Evolutionary conservation across 495 filamentous ascomycete species (phyloP).

Genomic region (Annulohypoxylon moriforme): DNA sequence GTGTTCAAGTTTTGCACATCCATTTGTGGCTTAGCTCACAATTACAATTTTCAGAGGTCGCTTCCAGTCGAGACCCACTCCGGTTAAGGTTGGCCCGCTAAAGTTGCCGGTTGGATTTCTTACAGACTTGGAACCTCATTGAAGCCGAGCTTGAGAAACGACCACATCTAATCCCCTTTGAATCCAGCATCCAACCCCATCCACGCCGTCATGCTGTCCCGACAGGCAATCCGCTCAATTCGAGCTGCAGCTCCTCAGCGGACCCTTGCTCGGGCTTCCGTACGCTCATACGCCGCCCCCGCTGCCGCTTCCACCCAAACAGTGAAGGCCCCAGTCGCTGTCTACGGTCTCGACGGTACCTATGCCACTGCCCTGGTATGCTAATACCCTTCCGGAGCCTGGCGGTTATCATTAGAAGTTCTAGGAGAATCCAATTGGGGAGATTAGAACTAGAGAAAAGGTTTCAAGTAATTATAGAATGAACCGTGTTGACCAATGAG

Average conservation of each 20-base stretch:
- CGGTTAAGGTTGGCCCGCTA: conserved; percentile 28
- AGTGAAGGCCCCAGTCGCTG: conserved; percentile 84
- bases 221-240: conserved; percentile 69
- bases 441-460: neutral
- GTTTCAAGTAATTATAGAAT: neutral
- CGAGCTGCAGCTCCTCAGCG: conserved; percentile 66
- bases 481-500: conserved; percentile 50
- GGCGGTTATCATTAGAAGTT: neutral
- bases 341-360: conserved; percentile 96
- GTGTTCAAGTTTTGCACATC: neutral
- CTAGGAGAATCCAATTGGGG: conserved; percentile 17
- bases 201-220: conserved; percentile 67
- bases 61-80: conserved; percentile 1
- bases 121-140: conserved; percentile 32
- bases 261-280: conserved; percentile 49
- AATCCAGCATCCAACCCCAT: conserved; percentile 42
- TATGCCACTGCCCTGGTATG: conserved; percentile 98
- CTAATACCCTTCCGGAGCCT: conserved; percentile 31
- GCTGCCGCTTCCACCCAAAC: conserved; percentile 66
- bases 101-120: conserved; percentile 47
- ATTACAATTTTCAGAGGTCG: conserved; percentile 11
- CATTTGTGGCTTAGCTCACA: conserved; percentile 13
- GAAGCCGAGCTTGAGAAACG: conserved; percentile 40
- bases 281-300: conserved; percentile 81
- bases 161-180: conserved; percentile 39